Conservation (phyloP, 805 yeast genomes). For the Grigorovia yakushimaensis region DNA sequence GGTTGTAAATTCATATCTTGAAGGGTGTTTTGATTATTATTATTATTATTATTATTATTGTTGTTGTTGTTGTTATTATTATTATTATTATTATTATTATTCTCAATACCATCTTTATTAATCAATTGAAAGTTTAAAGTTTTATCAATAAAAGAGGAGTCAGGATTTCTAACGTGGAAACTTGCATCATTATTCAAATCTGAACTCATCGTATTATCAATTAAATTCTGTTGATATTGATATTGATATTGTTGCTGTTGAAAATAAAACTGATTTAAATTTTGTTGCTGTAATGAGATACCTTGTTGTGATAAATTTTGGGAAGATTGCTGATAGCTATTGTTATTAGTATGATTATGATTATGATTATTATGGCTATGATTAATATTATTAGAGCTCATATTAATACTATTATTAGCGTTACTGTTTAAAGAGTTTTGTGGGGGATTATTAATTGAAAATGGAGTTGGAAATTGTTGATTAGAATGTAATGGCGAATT, state of each 20-base stretch:
- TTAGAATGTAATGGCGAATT: slow-evolving; percentile 25
- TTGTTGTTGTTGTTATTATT: neutral
- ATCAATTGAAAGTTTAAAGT: neutral
- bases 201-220: neutral
- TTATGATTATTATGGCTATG: no score
- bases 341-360: no score
- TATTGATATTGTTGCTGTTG: slow-evolving; percentile 1
- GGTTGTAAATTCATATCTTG: slow-evolving; percentile 28
- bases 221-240: neutral
- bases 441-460: slow-evolving; percentile 10
- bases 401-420: neutral
- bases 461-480: slow-evolving; percentile 29
- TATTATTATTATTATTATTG: slow-evolving; percentile 2
- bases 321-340: neutral
- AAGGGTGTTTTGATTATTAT: slow-evolving; percentile 8
- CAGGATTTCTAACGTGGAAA: slow-evolving; percentile 2
- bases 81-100: neutral
- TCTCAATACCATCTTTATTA: neutral
- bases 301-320: neutral
- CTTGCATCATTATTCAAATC: neutral
- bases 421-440: neutral
- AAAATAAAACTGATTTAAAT: slow-evolving; percentile 1
- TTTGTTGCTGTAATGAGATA: neutral
- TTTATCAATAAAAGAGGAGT: slow-evolving; percentile 5
- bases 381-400: neutral